A percentile compares a stretch with the other conserved stretches of the same genome.
phyloP scores from a whole-genome alignment of 1,139 yeast species.

The Hanseniaspora uvarum region DNA sequence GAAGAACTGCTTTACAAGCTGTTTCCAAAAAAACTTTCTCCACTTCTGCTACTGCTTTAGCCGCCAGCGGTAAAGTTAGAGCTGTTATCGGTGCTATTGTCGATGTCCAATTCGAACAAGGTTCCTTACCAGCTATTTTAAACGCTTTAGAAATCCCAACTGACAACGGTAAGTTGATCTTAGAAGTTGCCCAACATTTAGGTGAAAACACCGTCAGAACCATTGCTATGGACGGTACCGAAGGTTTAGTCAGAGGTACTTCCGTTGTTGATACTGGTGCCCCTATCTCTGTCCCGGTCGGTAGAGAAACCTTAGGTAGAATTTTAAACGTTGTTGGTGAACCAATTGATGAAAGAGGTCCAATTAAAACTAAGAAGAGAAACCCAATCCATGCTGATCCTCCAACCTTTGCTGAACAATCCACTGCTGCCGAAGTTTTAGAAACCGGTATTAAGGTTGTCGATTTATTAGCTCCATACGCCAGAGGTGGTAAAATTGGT shows the following conservation, averaged over 20 bases:
- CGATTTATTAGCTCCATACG: slow-evolving; percentile 98
- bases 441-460: slow-evolving; percentile 99
- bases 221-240: slow-evolving; percentile 99
- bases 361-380: slow-evolving; percentile 80
- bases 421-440: slow-evolving; percentile 93
- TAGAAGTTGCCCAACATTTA: slow-evolving; percentile 98
- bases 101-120: slow-evolving; percentile 97
- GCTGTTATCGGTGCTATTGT: slow-evolving; percentile 99
- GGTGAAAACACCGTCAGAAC: slow-evolving; percentile 99
- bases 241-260: slow-evolving; percentile 98
- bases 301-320: slow-evolving; percentile 98
- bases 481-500: slow-evolving; percentile 99
- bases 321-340: slow-evolving; percentile 98
- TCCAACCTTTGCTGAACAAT: slow-evolving; percentile 90
- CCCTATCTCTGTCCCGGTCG: slow-evolving; percentile 98
- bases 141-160: slow-evolving; percentile 86
- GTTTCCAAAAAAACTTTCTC: slow-evolving; percentile 58
- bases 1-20: slow-evolving; percentile 78
- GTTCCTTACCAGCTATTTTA: slow-evolving; percentile 91
- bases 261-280: slow-evolving; percentile 88
- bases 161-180: slow-evolving; percentile 62
- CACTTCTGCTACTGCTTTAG: slow-evolving; percentile 72
- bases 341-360: slow-evolving; percentile 99
- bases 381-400: slow-evolving; percentile 99
- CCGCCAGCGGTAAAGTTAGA: slow-evolving; percentile 80